phyloP scores from a whole-genome alignment of 2,329 filamentous ascomycete species.

The Neofusicoccum cordaticola region DNA sequence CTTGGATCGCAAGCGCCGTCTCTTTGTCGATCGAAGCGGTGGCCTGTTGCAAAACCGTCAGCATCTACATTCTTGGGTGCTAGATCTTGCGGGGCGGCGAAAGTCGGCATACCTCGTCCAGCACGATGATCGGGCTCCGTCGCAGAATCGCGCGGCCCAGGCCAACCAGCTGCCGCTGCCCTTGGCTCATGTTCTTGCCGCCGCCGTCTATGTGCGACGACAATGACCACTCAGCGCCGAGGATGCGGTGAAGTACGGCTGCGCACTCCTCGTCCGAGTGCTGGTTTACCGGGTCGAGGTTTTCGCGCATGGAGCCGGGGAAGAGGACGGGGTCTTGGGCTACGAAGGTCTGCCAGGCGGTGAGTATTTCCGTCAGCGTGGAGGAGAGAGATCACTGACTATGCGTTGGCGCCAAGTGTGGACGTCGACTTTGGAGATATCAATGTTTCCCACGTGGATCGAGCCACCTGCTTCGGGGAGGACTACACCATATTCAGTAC shows the following conservation, averaged over 20 bases:
- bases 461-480: conserved; percentile 37
- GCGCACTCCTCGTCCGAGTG: conserved; percentile 56
- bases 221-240: conserved; percentile 52
- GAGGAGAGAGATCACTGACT: background rate
- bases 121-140: conserved; percentile 59
- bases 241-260: conserved; percentile 54
- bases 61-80: background rate
- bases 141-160: conserved; percentile 62
- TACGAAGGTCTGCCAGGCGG: conserved; percentile 52
- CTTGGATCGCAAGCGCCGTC: conserved; percentile 56
- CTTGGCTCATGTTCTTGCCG: conserved; percentile 62
- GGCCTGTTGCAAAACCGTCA: conserved; percentile 33
- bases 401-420: conserved; percentile 60
- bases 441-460: conserved; percentile 60
- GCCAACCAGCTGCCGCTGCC: conserved; percentile 64
- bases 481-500: conserved; percentile 19
- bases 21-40: conserved; percentile 64
- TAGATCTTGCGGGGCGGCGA: background rate
- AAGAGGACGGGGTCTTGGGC: conserved; percentile 67
- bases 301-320: conserved; percentile 59
- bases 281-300: conserved; percentile 60
- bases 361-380: background rate
- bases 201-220: conserved; percentile 58
- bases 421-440: conserved; percentile 58
- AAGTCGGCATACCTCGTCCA: conserved; percentile 51